Base-by-base conservation (phyloP, 2,329 filamentous ascomycete species). In the Chrysosporium keratinophilum region DNA sequence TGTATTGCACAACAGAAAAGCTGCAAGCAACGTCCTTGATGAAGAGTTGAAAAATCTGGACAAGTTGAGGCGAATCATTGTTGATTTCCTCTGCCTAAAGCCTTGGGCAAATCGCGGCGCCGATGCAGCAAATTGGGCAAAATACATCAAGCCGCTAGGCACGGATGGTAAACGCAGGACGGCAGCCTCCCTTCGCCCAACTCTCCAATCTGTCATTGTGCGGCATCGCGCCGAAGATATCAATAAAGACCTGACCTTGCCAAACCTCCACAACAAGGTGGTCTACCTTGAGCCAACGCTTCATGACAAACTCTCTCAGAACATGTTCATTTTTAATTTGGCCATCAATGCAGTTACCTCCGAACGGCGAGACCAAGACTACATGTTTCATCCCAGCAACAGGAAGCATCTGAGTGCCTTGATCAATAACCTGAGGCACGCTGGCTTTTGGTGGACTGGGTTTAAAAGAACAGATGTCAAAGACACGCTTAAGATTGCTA, bases 311-410 rank as follows among this genome's bases (percentile, higher is more conserved):
- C 68, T 95, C 9, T 87, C 84, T 0, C 76, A 90, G 23, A 95
- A 95, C 60, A 70, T 94, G 0, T 96, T 96, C 64, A 80, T 87
- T 0, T 85, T 93, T 69, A 82, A 88, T 64, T 80, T 96, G 45
- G 83, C 87, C 1, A 84, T 88, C 59, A 97, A 97, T 64, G 83
- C 88, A 0, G 82, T 97, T 0, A 90, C 90, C 20, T 95, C 89
- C 4, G 87, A 96, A 64, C 77, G 90, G 10, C 82, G 79, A 0
- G 91, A 91, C 61, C 75, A 80, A 53, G 90, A 96, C 65, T 96
- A 95, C 64, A 84, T 97, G 58, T 96, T 96, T 61, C 86, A 95
- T 61, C 78, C 80, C 0, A 81, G 78, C 11, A 90, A 90, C 61
- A 73, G 79, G 31, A 84, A 82, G 57, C 76, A 78, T 39, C 72